Evolutionary conservation across 2,329 filamentous ascomycete genomes (phyloP).

Genomic region (Fusarium sp.): DNA sequence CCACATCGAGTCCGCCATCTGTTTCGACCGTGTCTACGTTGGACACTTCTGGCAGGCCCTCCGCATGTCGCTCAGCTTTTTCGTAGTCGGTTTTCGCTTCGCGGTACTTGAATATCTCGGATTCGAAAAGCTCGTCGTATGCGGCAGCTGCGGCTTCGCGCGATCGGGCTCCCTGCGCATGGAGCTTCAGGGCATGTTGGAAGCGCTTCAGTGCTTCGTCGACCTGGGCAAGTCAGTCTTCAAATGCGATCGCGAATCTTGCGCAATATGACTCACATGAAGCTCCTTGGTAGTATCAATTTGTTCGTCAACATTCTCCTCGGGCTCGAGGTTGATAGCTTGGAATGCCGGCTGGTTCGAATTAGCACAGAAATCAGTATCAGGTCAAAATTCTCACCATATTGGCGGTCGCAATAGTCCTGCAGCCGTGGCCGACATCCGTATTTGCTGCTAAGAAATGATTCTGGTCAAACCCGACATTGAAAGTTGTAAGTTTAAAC

Average conservation of each 20-base stretch:
- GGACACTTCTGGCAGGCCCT: slow-evolving; percentile 56
- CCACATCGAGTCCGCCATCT: slow-evolving; percentile 62
- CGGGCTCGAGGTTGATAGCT: slow-evolving; percentile 93
- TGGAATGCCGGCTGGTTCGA: slow-evolving; percentile 73
- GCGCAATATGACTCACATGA: slow-evolving; percentile 62
- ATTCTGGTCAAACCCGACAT: slow-evolving; percentile 9
- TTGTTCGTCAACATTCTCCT: slow-evolving; percentile 90
- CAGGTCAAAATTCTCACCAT: slow-evolving; percentile 30
- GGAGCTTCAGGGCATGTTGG: slow-evolving; percentile 89
- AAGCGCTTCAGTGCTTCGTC: slow-evolving; percentile 97
- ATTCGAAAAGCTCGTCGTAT: slow-evolving; percentile 87
- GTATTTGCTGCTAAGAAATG: slow-evolving; percentile 14
- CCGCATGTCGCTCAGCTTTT: slow-evolving; percentile 70
- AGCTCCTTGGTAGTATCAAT: slow-evolving; percentile 96
- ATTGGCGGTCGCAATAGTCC: slow-evolving; percentile 29
- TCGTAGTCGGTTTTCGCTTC: slow-evolving; percentile 89
- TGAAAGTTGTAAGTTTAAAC: slow-evolving; percentile 19
- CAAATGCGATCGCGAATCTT: not conserved
- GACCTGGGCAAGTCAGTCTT: slow-evolving; percentile 63
- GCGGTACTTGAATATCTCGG: slow-evolving; percentile 93
- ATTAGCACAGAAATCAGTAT: slow-evolving; percentile 22
- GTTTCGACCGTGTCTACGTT: slow-evolving; percentile 60
- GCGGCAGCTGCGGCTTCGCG: slow-evolving; percentile 83
- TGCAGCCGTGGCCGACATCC: slow-evolving; percentile 36
- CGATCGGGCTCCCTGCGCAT: slow-evolving; percentile 84